Evolutionary conservation across 345 rosid genomes (phyloP).

Genomic region (Eucalyptus paniculata): DNA sequence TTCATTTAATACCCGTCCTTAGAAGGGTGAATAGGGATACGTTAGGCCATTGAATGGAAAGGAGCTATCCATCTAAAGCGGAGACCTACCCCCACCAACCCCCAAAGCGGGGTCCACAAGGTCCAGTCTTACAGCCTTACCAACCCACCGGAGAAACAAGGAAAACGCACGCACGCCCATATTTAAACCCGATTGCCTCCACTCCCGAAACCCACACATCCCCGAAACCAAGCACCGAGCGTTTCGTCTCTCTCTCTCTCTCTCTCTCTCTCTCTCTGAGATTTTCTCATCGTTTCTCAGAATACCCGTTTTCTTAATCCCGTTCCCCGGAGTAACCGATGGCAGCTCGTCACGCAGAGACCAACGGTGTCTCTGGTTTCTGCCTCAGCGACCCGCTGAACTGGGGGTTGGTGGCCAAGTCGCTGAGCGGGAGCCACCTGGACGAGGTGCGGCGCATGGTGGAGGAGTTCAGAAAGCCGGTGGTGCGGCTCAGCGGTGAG

Average conservation of each 20-base stretch:
- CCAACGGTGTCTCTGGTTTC: neutral
- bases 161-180: neutral
- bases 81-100: no score
- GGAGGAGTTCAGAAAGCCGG: conserved; percentile 43
- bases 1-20: neutral
- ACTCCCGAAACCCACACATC: conserved; percentile 5
- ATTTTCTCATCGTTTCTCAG: neutral
- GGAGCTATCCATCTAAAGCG: neutral
- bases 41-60: neutral
- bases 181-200: neutral
- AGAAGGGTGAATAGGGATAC: neutral
- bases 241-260: neutral
- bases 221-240: neutral
- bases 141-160: neutral
- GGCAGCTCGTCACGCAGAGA: neutral
- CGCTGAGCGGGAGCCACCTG: conserved; percentile 63
- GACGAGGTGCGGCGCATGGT: conserved; percentile 84
- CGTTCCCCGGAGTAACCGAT: neutral
- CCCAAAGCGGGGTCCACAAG: no score
- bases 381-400: conserved; percentile 39
- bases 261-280: neutral
- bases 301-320: neutral
- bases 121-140: no score
- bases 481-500: conserved; percentile 67
- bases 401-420: conserved; percentile 66